Evolutionary conservation across 257 asterid genomes (phyloP), one percentile per base, ranked within the genome.

Genomic region (Salvia rosmarinus): DNA sequence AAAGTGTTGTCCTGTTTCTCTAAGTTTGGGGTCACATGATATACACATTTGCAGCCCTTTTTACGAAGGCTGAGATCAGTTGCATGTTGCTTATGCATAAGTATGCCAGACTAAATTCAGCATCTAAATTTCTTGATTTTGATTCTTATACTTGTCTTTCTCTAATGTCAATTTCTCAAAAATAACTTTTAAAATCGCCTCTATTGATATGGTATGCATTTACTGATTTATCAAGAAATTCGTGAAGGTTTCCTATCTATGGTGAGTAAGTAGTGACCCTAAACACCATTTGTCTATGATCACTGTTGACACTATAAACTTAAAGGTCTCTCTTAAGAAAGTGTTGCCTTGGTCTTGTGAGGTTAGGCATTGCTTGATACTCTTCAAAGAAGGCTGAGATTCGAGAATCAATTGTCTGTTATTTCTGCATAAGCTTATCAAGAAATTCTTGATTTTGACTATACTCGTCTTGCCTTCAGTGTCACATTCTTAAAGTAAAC

Each of bases 111-210:
- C 56, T 10, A 39, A 39, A 49, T 13, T 34, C 10, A 72, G 39
- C 28, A 14, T 61, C 30, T 13, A 47, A 8, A 49, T 44, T 35
- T 40, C 75, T 58, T 30, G 13, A 17, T n/a, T 70, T 50, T 50
- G 49, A 16, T 67, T 44, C 25, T n/a, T 5, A 50, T 67, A 67
- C 55, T 43, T 4, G 6, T 40, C 32, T 34, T 11, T 11, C 51
- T 14, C 37, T 55, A 9, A n/a, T 70, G 30, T 58, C 35, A 16
- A 32, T 10, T 23, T 57, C 40, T 12, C 9, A 6, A 9, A 14
- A 11, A 9, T 52, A 37, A 25, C 8, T 23, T 52, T 5, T 30
- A 39, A 9, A 17, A 25, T 25, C 4, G 4, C 16, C 37, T 20
- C 62, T 55, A 0, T 25, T 25, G 39, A 55, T 55, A 23, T 25